Percentiles rank a stretch among this genome's conserved stretches.
Evolutionary conservation across 2,329 filamentous ascomycete genomes (phyloP).

Genomic region (Alternaria conjuncta): DNA sequence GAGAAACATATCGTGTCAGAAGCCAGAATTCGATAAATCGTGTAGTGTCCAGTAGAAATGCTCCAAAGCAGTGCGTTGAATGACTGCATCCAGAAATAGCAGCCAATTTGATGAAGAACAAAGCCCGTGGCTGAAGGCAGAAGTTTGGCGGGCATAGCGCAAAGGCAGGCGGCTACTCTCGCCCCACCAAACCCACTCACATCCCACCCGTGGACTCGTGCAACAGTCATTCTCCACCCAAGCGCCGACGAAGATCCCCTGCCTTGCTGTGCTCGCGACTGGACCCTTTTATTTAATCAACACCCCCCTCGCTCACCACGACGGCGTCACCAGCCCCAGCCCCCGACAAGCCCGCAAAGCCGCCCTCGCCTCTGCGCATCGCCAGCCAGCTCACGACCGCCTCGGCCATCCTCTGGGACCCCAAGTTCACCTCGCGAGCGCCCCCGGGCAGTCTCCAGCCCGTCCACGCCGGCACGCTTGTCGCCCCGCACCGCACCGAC

Average conservation of each 20-base stretch:
- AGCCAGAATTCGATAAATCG: no score
- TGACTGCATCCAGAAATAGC: neutral
- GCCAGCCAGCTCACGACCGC: conserved; percentile 57
- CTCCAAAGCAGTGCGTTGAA: neutral
- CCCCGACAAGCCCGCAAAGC: conserved; percentile 2
- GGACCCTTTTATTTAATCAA: conserved; percentile 5
- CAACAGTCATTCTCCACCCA: conserved; percentile 9
- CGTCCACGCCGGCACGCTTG: conserved; percentile 58
- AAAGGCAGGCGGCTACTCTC: conserved; percentile 11
- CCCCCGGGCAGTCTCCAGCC: conserved; percentile 55
- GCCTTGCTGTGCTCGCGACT: conserved; percentile 12
- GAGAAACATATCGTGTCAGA: no score
- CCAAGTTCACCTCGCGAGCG: conserved; percentile 54
- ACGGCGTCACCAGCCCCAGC: conserved; percentile 23
- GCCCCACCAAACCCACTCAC: conserved; percentile 17
- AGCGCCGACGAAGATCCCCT: conserved; percentile 14
- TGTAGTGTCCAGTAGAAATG: neutral
- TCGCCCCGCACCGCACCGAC: conserved; percentile 55
- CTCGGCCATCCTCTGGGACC: conserved; percentile 58
- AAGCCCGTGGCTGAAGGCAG: neutral
- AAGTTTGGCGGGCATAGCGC: conserved; percentile 7
- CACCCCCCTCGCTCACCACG: conserved; percentile 6
- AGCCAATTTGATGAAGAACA: neutral
- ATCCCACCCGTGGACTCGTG: conserved; percentile 9
- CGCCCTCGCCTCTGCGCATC: conserved; percentile 45